Base-by-base conservation (phyloP, 192 early-diverging fungal genomes). In the Diversispora eburnea region DNA sequence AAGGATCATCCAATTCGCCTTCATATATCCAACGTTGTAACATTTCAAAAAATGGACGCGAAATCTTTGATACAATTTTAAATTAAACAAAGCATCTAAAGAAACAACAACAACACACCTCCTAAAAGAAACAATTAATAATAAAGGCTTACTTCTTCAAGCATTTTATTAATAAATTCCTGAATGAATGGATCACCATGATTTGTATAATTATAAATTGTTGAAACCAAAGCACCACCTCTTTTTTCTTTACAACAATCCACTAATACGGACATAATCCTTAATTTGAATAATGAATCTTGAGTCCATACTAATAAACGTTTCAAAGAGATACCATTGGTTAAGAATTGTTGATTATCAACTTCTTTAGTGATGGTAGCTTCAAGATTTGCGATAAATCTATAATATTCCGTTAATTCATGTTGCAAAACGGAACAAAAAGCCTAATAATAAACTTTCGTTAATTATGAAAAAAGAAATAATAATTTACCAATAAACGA, bases 141-240 rank as follows among this genome's bases (percentile, higher is more conserved):
- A 19, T 10, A 10, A 67, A 19, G 5, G 51, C 63, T 76, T 61
- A 91, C 90, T 57, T 89, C 84, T 74, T 87, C 86, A 49, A 98
- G 80, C 70, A 96, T 84, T 33, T 87, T 77, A 49, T 86, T 81
- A 10, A 94, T 88, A 78, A 94, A 95, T 22, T 86, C 57, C 71
- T 91, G 87, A 65, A 93, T 88, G 41, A 93, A 88, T 12, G 97
- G 94, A 75, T 99, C 96, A 0, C 97, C 97, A 77, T 99, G 92
- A 66, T 94, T 88, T 5, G 85, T 90, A 57, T 93, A 91, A 48
- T 84, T 88, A 76, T 96, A 90, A 45, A 99, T 88, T 8, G 80
- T 84, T 5, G 92, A 90, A 5, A 93, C 80, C 12, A 94, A 76
- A 0, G 86, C 85, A 3, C 92, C 92, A 7, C 93, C 93, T 54